Evolutionary conservation across 202 grass and related monocot genomes (phyloP), one percentile per base, ranked within the genome.

Genomic region (Panicum virgatum): DNA sequence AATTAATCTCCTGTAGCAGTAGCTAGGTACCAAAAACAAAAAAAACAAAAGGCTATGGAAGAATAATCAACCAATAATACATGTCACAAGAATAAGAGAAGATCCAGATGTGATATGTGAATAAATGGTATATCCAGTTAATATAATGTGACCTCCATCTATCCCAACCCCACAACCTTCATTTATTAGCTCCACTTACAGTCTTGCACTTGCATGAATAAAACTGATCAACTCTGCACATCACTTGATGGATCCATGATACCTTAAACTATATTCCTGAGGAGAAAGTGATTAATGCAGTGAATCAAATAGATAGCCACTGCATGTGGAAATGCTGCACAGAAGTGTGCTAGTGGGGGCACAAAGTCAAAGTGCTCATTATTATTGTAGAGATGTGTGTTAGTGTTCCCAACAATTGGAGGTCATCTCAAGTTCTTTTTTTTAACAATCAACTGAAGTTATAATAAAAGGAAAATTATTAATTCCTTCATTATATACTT

Each of bases 281-380:
- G 6, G 27, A 15, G 10, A 40, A 68, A 22, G 19, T 48, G 37
- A 66, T 86, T 67, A 67, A 86, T 74, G 39, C 69, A 48, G 50
- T 57, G 39, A 59, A 80, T 60, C 48, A 60, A 56, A 75, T 39
- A 58, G 60, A 59, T 75, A 22, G 47, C 47, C 48, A 48, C 11
- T 73, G 83, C 76, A 85, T 64, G 57, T 85, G 58, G 44, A 70
- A 71, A 79, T 65, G 58, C 45, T 72, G 34, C 12, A 30, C n/a
- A 48, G 0, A 4, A 63, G 22, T 25, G 44, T 72, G 45, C 8
- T 26, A 45, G 58, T 53, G 44, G 37, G 30, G 67, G 18, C 44
- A 71, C 22, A 27, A 57, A 80, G 76, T 80, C 68, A 58, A 56
- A 58, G 76, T 57, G 26, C 12, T n/a, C 11, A 72, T 57, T 80